Base-by-base conservation (phyloP, 805 yeast species). In the Ogataea salicorniae region DNA sequence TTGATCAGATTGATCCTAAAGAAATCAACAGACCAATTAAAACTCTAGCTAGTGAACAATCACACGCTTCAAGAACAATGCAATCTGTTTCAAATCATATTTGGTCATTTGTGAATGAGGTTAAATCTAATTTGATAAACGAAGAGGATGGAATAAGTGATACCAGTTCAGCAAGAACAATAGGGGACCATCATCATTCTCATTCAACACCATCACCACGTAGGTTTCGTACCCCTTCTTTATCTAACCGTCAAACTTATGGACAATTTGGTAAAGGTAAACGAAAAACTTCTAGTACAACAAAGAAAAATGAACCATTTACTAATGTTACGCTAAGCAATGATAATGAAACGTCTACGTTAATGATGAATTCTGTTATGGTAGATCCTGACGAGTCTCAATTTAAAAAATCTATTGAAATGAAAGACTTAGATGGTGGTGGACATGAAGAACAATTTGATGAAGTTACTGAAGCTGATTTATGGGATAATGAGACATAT, bases 51-150 rank as follows among this genome's bases (percentile, higher is more conserved):
- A 18, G 42, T 15, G 56, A 53, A 20, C 20, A 42, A 3, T 34
- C 49, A 7, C 11, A 37, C 5, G 52, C 46, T 18, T 18, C 54
- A 4, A 43, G 52, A 18, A 43, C 54, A 5, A 56, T 68, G 51
- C 69, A 70, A 42, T 60, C 69, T 5, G 72, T 74, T 2, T 66
- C 76, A 0, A 61, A 58, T 39, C 73, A 76, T 13, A 44, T 77
- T 4, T 77, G 81, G 81, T 69, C 71, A 2, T 75, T 77, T 58
- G 77, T 77, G 8, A 73, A 68, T 54, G 81, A 76, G 46, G 73
- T 77, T 23, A 76, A 73, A 51, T 51, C 60, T 5, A 64, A 64
- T 49, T 50, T 66, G 35, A 38, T 63, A 16, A 47, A 52, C 33
- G 61, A 58, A 7, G 61, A 56, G 23, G 18, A 33, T 15, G 18